Base-by-base conservation (phyloP, 176 grass and related monocot species). In the Rhipidocladum racemiflorum region DNA sequence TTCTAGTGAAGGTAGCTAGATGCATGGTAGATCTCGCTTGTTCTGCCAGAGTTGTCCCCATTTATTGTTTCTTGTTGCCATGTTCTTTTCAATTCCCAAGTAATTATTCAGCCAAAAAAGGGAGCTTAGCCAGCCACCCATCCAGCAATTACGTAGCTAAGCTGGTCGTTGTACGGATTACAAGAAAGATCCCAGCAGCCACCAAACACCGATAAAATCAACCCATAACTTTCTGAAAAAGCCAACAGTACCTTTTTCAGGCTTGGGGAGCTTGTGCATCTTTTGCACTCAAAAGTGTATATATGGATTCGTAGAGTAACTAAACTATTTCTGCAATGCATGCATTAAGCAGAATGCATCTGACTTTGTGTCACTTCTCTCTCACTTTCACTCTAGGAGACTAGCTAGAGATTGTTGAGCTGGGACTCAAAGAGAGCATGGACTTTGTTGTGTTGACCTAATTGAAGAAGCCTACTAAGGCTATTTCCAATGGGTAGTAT, bases 201-300 rank as follows among this genome's bases (percentile, higher is more conserved):
- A 85, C 75, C 74, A 79, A 62, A 79, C 62, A 28, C 54, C 51
- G 25, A 38, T 67, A 20, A 57, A 59, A 44, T 20, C 36, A 13
- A 25, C 65, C 13, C 51, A 40, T 76, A 46, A 32, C 20, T 82
- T 21, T 38, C 40, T 55, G 2, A 50, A 50, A 25, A 77, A 40
- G 16, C 38, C 20, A 35, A 77, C 12, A 45, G 24, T 21, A n/a
- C n/a, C 49, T 32, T 61, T 39, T 38, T 6, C 59, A 32, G 60
- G 64, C 60, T 15, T 44, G 4, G 2, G 2, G 5, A 68, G 43
- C 38, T 24, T 61, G 30, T 70, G 62, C 62, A 81, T 35, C 24
- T 38, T 78, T 34, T 67, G 30, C 23, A 81, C 82, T 89, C 81
- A 80, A 89, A 85, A 69, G n/a, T n/a, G n/a, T n/a, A n/a, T 78